Evolutionary conservation across 371 early-diverging fungal genomes (phyloP), one percentile per base, ranked within the genome.

Genomic region (Entomophthora muscae): DNA sequence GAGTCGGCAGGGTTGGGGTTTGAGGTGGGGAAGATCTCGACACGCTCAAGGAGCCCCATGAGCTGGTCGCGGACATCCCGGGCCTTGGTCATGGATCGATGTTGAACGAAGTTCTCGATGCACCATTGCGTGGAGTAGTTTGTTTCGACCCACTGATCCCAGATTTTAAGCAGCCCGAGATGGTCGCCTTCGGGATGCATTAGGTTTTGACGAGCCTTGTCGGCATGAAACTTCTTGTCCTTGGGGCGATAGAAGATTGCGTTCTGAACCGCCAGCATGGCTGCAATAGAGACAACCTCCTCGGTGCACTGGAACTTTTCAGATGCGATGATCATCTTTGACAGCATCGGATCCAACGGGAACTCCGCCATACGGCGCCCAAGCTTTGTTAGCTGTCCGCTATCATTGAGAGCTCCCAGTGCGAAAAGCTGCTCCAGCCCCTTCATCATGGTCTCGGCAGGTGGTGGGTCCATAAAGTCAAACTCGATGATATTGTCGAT

Each of bases 361-460:
- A 96, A 96, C 79, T 97, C 97, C 23, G 98, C 95, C 98, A 99
- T 98, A 27, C 93, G 76, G 28, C 95, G 84, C 0, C 99, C 99
- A 22, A 96, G 73, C 71, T 95, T 95, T 21, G 98, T 99, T 65
- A 99, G 68, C 66, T 91, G 84, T 13, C 95, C 95, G 17, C 82
- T 80, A 54, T 88, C 85, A 70, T 97, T 93, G 33, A 99, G 74
- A 2, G 96, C 98, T 22, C 97, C 98, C 21, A 99, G 73, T 0
- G 91, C 92, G 70, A 96, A 95, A 23, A 99, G 76, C 65, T 94
- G 92, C 76, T 92, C 93, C 42, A 96, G 75, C 10, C 95, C 91
- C 22, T 88, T 83, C 67, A 90, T 91, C 68, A 97, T 72, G 1
- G 94, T 90, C 65, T 93, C 92, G 10, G 91, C 86, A 12, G 93